A percentile compares a stretch with the other conserved stretches of the same genome.
Conservation (phyloP, 805 yeast genomes). For the Blastobotrys muscicola region DNA sequence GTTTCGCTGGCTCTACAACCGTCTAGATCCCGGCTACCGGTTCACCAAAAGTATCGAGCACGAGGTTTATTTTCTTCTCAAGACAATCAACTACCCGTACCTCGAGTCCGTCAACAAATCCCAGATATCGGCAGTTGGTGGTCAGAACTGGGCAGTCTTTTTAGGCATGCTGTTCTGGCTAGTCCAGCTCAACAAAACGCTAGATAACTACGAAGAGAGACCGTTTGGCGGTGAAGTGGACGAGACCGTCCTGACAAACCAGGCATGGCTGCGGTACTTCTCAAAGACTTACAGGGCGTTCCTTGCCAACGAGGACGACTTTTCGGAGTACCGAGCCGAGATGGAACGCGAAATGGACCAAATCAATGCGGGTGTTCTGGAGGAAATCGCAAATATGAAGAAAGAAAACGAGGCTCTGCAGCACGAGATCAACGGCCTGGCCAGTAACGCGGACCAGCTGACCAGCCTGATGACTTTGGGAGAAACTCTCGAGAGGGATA, state of each 20-base stretch:
- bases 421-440: slow-evolving; percentile 33
- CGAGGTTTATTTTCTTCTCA: slow-evolving; percentile 62
- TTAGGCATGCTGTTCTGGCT: slow-evolving; percentile 81
- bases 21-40: slow-evolving; percentile 69
- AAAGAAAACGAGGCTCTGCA: slow-evolving; percentile 34
- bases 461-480: slow-evolving; percentile 47
- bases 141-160: slow-evolving; percentile 71
- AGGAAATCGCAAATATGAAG: slow-evolving; percentile 36
- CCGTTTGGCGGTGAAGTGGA: slow-evolving; percentile 28
- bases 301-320: slow-evolving; percentile 56
- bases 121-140: slow-evolving; percentile 86
- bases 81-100: slow-evolving; percentile 66
- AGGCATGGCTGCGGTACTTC: slow-evolving; percentile 50
- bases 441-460: slow-evolving; percentile 38
- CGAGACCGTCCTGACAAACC: slow-evolving; percentile 38
- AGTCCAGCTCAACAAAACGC: slow-evolving; percentile 42
- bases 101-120: slow-evolving; percentile 72
- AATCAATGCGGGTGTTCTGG: slow-evolving; percentile 40
- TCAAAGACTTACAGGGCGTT: slow-evolving; percentile 59
- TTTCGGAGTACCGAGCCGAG: slow-evolving; percentile 42
- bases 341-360: slow-evolving; percentile 47
- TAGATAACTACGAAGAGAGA: slow-evolving; percentile 32
- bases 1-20: slow-evolving; percentile 69
- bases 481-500: slow-evolving; percentile 59
- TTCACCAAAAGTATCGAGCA: slow-evolving; percentile 62